Base-by-base conservation (phyloP, 805 yeast genomes). In the Metschnikowia sp. region DNA sequence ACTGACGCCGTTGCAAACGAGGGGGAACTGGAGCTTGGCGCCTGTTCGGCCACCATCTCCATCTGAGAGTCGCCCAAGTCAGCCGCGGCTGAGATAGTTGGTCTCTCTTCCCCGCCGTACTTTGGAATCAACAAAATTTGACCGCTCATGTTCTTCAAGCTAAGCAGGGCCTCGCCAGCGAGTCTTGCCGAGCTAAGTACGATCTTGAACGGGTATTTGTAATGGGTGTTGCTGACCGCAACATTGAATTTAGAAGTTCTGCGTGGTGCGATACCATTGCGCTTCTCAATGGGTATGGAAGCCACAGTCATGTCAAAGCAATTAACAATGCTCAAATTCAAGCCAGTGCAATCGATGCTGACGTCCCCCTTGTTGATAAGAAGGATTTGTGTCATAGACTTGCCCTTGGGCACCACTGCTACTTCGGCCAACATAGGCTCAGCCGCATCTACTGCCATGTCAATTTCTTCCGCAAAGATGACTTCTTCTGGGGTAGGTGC, bases 231-330 rank as follows among this genome's bases (percentile, higher is more conserved):
- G 38, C 56, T 59, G 36, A 70, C 51, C 3, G 60, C 52, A 41
- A 72, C 59, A 42, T 70, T 70, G 52, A 71, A 70, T 40, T 64
- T 70, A 9, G 64, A 56, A 7, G 55, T 49, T 45, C 63, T 62
- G 2, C 60, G 60, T 8, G 75, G 65, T 10, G 57, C 49, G 36
- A 72, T 63, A 4, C 69, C 72, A 33, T 62, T 64, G 13, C 54
- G 61, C 45, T 63, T 65, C 45, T 64, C 66, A 29, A 69, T 58
- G n/a, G 58, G 46, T 9, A 66, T 62, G 7, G 60, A 56, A 9
- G 62, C 59, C 12, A 68, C 59, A 6, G 57, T 45, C 29, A 50
- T 57, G 10, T 60, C 62, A 39, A 65, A 64, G 41, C 65, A 64
- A 42, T 68, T 64, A 11, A 61, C 48, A 8, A 70, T 57, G 44